Base-by-base conservation (phyloP, 1,284 basidiomycete species). In the Paramarasmius palmivorus region DNA sequence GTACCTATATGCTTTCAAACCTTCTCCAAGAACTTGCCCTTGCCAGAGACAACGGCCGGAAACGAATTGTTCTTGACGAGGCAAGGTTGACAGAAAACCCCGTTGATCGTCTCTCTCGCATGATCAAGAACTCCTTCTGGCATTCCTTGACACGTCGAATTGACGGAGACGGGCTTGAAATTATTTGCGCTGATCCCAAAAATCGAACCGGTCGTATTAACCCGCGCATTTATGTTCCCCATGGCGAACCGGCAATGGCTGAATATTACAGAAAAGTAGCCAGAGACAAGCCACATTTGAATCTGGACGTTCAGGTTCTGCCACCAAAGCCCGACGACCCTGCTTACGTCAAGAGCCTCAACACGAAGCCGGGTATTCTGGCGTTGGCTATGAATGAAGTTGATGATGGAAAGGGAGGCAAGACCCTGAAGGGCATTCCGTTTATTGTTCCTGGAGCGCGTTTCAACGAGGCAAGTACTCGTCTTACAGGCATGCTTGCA, bases 81-180 rank as follows among this genome's bases (percentile, higher is more conserved):
- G 87, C 94, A 17, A 90, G 95, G 56, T 78, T 99, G 50, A 93
- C 93, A 0, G 96, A 99, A 74, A 98, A 98, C 69, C 97, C 96
- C 0, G 95, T 99, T 40, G 94, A 97, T 68, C 90, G 96, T 40
- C 82, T 99, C 37, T 96, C 93, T 20, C 87, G 97, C 56, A 98
- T 99, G 96, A 99, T 99, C 75, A 92, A 90, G 68, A 88, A 95
- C 73, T 95, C 93, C 10, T 99, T 99, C 78, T 99, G 96, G 96
- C 92, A 96, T 69, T 93, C 95, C 8, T 79, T 99, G 48, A 99
- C 97, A 1, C 88, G 96, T 50, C 86, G 94, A 36, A 99, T 99
- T 65, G 97, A 99, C 66, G 95, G 93, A 0, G 94, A 98, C 59
- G 97, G 96, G 4, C 81, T 99, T 32, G 95, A 98, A 70, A 92